phyloP scores from a whole-genome alignment of 108 stramenopile species.

The Skeletonema grethae region DNA sequence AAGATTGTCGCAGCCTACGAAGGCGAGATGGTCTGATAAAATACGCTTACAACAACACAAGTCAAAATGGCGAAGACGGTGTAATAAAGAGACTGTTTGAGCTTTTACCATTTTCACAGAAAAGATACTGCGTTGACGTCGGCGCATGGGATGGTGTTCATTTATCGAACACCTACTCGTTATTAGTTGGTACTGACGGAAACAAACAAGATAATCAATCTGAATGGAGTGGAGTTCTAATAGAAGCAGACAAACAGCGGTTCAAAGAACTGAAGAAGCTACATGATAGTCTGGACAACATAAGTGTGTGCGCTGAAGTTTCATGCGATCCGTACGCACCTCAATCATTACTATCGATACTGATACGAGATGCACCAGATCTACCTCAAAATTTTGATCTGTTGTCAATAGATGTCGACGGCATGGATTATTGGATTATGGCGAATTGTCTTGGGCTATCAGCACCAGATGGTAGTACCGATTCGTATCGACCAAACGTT shows the following conservation, averaged over 20 bases:
- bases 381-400: slow-evolving; percentile 69
- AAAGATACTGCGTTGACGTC: slow-evolving; percentile 76
- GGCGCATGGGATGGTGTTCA: slow-evolving; percentile 89
- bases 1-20: slow-evolving; percentile 5
- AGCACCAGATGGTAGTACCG: background rate
- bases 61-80: slow-evolving; percentile 88
- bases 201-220: background rate
- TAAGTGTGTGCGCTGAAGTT: slow-evolving; percentile 37
- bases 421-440: slow-evolving; percentile 78
- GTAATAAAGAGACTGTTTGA: slow-evolving; percentile 64
- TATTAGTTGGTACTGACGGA: slow-evolving; percentile 34
- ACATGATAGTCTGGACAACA: slow-evolving; percentile 57
- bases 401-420: slow-evolving; percentile 82
- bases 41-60: slow-evolving; percentile 56
- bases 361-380: slow-evolving; percentile 17
- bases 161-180: slow-evolving; percentile 72
- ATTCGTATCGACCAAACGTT: slow-evolving; percentile 58
- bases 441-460: slow-evolving; percentile 38
- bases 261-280: slow-evolving; percentile 55
- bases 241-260: slow-evolving; percentile 72
- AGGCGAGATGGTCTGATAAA: slow-evolving; percentile 67
- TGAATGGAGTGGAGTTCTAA: slow-evolving; percentile 68
- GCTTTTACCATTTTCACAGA: slow-evolving; percentile 27
- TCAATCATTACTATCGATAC: slow-evolving; percentile 14
- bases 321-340: slow-evolving; percentile 19